A percentile compares a stretch with the other conserved stretches of the same genome.
Conservation (phyloP, 192 early-diverging fungal genomes). For the Backusella psychrophila region DNA sequence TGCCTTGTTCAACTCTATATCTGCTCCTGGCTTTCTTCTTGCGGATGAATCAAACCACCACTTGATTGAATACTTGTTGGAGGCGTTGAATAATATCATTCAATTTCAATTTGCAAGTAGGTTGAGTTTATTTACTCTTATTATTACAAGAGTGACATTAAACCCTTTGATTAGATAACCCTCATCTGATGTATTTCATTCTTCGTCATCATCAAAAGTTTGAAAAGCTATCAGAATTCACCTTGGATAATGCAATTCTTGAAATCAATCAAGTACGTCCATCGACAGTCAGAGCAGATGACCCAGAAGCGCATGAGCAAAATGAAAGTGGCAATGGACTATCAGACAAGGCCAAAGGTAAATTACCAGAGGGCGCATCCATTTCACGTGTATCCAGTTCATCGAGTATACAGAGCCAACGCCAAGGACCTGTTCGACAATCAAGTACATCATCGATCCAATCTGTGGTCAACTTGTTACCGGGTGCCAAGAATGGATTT, state of each 20-base stretch:
- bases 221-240: slow-evolving; percentile 63
- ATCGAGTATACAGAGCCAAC: not conserved
- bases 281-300: not conserved
- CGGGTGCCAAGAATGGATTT: slow-evolving; percentile 14
- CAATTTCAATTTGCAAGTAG: slow-evolving; percentile 79
- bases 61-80: slow-evolving; percentile 73
- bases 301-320: not conserved
- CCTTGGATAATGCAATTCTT: slow-evolving; percentile 58
- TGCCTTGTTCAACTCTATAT: slow-evolving; percentile 70
- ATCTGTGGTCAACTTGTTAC: not conserved
- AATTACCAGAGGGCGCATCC: not conserved
- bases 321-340: not conserved
- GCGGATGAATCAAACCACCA: slow-evolving; percentile 76
- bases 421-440: not conserved
- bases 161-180: slow-evolving; percentile 54
- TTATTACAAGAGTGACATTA: no score
- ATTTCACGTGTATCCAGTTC: not conserved
- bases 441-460: not conserved
- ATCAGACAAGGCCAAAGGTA: slow-evolving; percentile 17
- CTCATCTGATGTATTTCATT: slow-evolving; percentile 76
- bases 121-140: not conserved
- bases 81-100: slow-evolving; percentile 79
- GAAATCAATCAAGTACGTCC: slow-evolving; percentile 54
- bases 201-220: slow-evolving; percentile 75
- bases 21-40: slow-evolving; percentile 79